Base-by-base conservation (phyloP, 495 filamentous ascomycete species). In the Neurospora africana region DNA sequence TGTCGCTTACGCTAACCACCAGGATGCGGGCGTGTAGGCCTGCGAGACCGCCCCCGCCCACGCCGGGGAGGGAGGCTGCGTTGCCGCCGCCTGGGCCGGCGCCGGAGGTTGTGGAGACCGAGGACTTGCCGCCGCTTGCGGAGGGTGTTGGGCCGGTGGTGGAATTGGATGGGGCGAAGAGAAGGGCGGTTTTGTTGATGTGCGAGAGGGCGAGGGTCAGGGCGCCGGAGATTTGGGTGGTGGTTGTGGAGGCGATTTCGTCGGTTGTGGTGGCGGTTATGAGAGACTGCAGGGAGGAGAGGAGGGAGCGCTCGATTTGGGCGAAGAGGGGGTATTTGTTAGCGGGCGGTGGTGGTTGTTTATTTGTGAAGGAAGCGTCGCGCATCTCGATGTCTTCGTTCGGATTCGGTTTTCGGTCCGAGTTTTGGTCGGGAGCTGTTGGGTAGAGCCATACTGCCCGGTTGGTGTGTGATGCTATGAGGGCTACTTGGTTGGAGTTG, bases 251-350 rank as follows among this genome's bases (percentile, higher is more conserved):
- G 36, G 81, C 76, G 41, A 97, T 82, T 75, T 91, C 86, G 1
- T 82, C 61, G 19, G 84, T 76, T 8, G 84, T 85, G 0, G 94
- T 97, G 27, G 84, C 84, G 35, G 84, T 77, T 78, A 98, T 86
- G 35, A 98, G 88, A 0, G 82, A 72, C 5, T 87, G 87, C 39
- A 98, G 85, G 72, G 92, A 92, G 39, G 83, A 78, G 37, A 93
- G 86, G 71, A 99, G 87, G 74, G 89, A 89, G 68, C 90, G 83
- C 76, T 99, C 95, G 74, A 99, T 88, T 70, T 92, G 83, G 43
- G 91, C 88, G 83, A 98, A 99, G 15, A 93, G 92, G 2, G 92
- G 91, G 83, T 95, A 98, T 84, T 98, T 97, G 85, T 97, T 98
- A 40, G 93, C 90, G 69, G 82, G 73, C 23, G 76, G 44, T 69